phyloP scores from a whole-genome alignment of 106 monocot genomes.

The Dendrobium huoshanense region DNA sequence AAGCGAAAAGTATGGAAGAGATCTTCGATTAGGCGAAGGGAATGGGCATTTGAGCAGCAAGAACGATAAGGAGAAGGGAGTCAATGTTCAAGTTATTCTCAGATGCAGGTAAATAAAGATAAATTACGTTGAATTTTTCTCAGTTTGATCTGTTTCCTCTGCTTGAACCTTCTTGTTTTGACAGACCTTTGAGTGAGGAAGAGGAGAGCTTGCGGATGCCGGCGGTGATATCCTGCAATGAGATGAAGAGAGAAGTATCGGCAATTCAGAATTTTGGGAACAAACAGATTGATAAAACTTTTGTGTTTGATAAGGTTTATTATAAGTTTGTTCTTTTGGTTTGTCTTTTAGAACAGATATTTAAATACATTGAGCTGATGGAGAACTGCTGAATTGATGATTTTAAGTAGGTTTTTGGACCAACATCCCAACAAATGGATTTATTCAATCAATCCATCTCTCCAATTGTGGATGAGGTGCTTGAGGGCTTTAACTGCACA shows the following conservation, averaged over 20 bases:
- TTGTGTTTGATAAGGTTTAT: slow-evolving; percentile 86
- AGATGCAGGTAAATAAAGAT: slow-evolving; percentile 15
- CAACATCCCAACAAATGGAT: slow-evolving; percentile 77
- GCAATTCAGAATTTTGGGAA: slow-evolving; percentile 77
- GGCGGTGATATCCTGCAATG: slow-evolving; percentile 79
- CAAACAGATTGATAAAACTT: slow-evolving; percentile 88
- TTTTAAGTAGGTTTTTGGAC: slow-evolving; percentile 72
- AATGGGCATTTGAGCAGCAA: slow-evolving; percentile 18
- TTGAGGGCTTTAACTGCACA: slow-evolving; percentile 95
- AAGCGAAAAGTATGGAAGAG: slow-evolving; percentile 12
- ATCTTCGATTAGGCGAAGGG: slow-evolving; percentile 12
- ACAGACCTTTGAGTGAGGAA: slow-evolving; percentile 83
- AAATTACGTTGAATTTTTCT: background rate
- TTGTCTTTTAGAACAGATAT: background rate
- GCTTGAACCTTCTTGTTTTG: background rate
- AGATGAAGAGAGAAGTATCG: slow-evolving; percentile 64
- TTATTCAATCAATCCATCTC: slow-evolving; percentile 74
- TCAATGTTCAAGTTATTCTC: slow-evolving; percentile 43
- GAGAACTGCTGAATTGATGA: background rate
- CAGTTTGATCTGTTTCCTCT: slow-evolving; percentile 1
- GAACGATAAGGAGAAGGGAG: slow-evolving; percentile 43
- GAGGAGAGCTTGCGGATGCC: slow-evolving; percentile 60
- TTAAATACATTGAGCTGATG: background rate
- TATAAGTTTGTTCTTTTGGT: slow-evolving; percentile 4
- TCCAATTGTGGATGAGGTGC: slow-evolving; percentile 89